A percentile compares a stretch with the other conserved stretches of the same genome.
Conservation (phyloP, 352 stramenopile species). For the Pythium myriotylum region DNA sequence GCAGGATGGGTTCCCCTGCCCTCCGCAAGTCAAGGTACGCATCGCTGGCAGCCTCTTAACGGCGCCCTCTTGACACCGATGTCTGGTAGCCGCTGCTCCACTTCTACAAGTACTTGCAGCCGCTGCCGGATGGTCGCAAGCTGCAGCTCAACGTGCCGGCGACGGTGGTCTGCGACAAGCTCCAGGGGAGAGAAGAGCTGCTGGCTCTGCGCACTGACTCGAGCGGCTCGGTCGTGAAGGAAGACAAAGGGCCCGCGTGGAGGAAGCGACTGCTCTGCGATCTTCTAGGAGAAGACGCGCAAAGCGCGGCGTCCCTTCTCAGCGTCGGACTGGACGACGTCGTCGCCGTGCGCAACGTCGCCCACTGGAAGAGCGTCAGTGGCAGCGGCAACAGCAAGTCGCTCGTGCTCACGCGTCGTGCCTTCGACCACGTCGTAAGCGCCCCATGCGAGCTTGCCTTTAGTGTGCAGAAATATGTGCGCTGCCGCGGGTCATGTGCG, state of each 20-base stretch:
- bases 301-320: constrained; percentile 19
- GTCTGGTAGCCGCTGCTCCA: constrained; percentile 52
- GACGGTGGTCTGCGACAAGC: constrained; percentile 66
- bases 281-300: constrained; percentile 28
- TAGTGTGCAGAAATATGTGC: constrained; percentile 72
- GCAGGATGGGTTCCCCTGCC: constrained; percentile 35
- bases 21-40: constrained; percentile 36
- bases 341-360: constrained; percentile 60
- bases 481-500: constrained; percentile 62
- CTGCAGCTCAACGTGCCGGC: constrained; percentile 62
- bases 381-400: constrained; percentile 51
- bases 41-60: not conserved
- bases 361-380: constrained; percentile 46
- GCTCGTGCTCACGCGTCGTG: constrained; percentile 56
- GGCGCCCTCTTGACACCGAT: no score
- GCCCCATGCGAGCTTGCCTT: constrained; percentile 59
- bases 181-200: constrained; percentile 50
- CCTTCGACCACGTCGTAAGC: constrained; percentile 61
- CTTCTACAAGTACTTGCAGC: constrained; percentile 88
- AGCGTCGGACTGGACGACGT: constrained; percentile 35
- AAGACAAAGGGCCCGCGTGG: constrained; percentile 57
- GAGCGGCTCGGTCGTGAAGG: constrained; percentile 42
- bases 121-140: constrained; percentile 43
- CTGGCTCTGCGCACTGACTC: constrained; percentile 62
- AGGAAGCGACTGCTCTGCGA: constrained; percentile 60